Base-by-base conservation (phyloP, 306 rosid species). In the Lagenaria siceraria region DNA sequence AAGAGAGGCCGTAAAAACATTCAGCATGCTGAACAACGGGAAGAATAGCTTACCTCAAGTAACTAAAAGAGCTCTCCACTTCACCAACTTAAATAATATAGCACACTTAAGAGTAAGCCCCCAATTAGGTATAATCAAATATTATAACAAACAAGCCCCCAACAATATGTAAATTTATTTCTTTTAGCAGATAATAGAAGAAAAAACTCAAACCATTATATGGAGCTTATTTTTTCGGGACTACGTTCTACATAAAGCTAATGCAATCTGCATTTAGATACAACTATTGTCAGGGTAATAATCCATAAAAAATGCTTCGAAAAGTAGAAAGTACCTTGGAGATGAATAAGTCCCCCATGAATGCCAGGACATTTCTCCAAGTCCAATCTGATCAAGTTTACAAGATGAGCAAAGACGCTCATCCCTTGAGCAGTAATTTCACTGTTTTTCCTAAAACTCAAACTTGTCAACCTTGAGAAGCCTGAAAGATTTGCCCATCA, bases 341-440 rank as follows among this genome's bases (percentile, higher is more conserved):
- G 88, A 87, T 90, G 87, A 84, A 88, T 79, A 74, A 92, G 95
- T 35, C 98, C 97, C 42, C 93, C 97, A 84, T 90, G 97, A 81
- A 95, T 88, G 80, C 84, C 86, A 77, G 97, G 96, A 80, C 97
- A 95, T 88, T 91, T 92, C 89, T 92, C 97, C 82, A 92, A 77
- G 84, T 95, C 98, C 96, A 95, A 87, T 87, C 89, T 87, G 85
- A 85, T 87, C 93, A 95, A 78, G 83, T 87, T 87, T 43, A 84
- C 87, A 75, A 92, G 86, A 79, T 87, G 76, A 69, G 92, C 81
- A 72, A 95, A 83, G 77, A 81, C 81, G 74, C 82, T 87, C 95
- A 95, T 92, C 76, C 98, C 97, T 81, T 88, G 83, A 78, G 97
- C 86, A 76, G 98, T 89, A 75, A 95, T 90, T 79, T 84, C 87